Evolutionary conservation across 306 rosid genomes (phyloP).

Genomic region (Citrullus amarus): DNA sequence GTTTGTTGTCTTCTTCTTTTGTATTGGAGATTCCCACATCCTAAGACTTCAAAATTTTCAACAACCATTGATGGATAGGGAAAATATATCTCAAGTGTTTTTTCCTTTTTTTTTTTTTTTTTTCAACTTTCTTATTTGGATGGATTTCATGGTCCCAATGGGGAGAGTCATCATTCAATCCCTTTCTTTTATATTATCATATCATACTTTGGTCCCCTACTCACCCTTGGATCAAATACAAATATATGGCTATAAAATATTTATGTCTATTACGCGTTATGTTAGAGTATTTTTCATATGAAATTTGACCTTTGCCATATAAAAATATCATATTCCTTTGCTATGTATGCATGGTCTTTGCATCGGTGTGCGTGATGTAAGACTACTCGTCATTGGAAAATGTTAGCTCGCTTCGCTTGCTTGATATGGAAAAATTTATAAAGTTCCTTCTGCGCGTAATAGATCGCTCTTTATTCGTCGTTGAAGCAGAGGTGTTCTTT

Average conservation of each 20-base stretch:
- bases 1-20: background rate
- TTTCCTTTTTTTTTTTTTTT: too few relatives aligned
- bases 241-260: too few relatives aligned
- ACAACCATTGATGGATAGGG: background rate
- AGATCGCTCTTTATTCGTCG: background rate
- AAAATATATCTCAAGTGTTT: background rate
- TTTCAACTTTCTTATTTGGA: background rate
- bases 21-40: background rate
- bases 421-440: background rate
- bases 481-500: too few relatives aligned
- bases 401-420: background rate
- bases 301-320: background rate
- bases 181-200: too few relatives aligned
- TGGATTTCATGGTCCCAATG: background rate
- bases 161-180: background rate
- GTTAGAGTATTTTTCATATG: too few relatives aligned
- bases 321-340: background rate
- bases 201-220: background rate
- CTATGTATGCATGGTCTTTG: background rate
- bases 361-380: too few relatives aligned
- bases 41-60: background rate
- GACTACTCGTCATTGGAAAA: background rate
- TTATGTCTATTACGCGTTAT: too few relatives aligned
- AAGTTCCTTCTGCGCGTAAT: too few relatives aligned
- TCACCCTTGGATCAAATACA: background rate